Evolutionary conservation across 169 alveolate genomes (phyloP).

Genomic region (Plasmodium blacklocki): DNA sequence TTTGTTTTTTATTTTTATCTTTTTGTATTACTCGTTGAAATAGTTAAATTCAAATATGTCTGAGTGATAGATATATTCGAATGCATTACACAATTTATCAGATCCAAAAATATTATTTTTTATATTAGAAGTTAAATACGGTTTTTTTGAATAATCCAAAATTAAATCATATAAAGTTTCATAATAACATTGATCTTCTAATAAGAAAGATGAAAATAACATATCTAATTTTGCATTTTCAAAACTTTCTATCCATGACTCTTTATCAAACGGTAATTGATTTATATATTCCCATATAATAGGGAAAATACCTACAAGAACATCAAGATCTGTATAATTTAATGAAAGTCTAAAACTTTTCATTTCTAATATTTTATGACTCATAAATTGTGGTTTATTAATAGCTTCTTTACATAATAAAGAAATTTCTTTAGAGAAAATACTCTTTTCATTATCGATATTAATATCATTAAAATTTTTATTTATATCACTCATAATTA

Average conservation of each 20-base stretch:
- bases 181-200: constrained; percentile 63
- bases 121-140: constrained; percentile 16
- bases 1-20: not conserved
- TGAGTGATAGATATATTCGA: constrained; percentile 66
- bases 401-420: constrained; percentile 71
- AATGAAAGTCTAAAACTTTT: constrained; percentile 74
- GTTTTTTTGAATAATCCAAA: constrained; percentile 49
- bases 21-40: constrained; percentile 52
- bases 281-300: constrained; percentile 56
- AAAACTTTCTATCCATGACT: constrained; percentile 58
- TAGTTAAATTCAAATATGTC: constrained; percentile 71
- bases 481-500: constrained; percentile 19
- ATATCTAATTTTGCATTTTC: constrained; percentile 52
- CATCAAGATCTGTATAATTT: constrained; percentile 71
- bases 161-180: constrained; percentile 65
- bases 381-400: constrained; percentile 73
- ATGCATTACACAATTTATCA: constrained; percentile 31
- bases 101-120: constrained; percentile 55
- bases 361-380: constrained; percentile 74
- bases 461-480: constrained; percentile 25
- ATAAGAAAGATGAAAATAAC: constrained; percentile 55
- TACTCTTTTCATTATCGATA: constrained; percentile 36
- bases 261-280: constrained; percentile 50
- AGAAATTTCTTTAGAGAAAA: constrained; percentile 55
- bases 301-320: constrained; percentile 44